Conservation (phyloP, 2,329 filamentous ascomycete species). For the Zymoseptoria brevis region DNA sequence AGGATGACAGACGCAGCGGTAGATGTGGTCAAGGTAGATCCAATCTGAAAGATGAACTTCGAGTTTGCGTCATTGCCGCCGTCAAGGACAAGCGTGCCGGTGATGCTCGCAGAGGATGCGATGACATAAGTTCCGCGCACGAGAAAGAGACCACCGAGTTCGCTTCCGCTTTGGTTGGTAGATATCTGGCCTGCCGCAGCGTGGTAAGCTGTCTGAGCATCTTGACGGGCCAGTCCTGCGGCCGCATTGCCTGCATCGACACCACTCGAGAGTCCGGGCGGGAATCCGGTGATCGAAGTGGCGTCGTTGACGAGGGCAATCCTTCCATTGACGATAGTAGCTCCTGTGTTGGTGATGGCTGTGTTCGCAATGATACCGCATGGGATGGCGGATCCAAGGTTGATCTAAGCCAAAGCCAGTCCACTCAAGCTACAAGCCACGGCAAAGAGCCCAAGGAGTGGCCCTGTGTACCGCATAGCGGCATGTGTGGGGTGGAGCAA, state of each 20-base stretch:
- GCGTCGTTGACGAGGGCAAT: constrained; percentile 1
- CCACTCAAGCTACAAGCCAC: neutral
- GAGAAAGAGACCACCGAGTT: neutral
- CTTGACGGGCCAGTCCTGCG: constrained; percentile 1
- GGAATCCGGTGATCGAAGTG: constrained; percentile 4
- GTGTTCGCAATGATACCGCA: constrained; percentile 4
- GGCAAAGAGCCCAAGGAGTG: neutral
- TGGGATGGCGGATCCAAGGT: neutral
- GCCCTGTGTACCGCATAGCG: neutral
- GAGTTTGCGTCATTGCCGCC: neutral
- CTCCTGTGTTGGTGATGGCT: constrained; percentile 8
- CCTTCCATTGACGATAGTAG: constrained; percentile 1
- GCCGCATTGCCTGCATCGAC: constrained; percentile 2
- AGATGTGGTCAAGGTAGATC: neutral
- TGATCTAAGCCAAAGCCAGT: neutral
- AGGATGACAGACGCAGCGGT: constrained; percentile 1
- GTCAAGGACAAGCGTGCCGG: neutral
- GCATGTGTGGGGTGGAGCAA: neutral
- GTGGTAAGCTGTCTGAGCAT: neutral
- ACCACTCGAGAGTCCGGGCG: constrained; percentile 2
- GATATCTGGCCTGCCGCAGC: neutral
- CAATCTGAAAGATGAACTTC: neutral
- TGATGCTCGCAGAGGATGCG: neutral
- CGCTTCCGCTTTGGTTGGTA: neutral
- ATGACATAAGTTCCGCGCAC: neutral